phyloP scores from a whole-genome alignment of 1,284 basidiomycete genomes.

The Violaceomyces palustris region DNA sequence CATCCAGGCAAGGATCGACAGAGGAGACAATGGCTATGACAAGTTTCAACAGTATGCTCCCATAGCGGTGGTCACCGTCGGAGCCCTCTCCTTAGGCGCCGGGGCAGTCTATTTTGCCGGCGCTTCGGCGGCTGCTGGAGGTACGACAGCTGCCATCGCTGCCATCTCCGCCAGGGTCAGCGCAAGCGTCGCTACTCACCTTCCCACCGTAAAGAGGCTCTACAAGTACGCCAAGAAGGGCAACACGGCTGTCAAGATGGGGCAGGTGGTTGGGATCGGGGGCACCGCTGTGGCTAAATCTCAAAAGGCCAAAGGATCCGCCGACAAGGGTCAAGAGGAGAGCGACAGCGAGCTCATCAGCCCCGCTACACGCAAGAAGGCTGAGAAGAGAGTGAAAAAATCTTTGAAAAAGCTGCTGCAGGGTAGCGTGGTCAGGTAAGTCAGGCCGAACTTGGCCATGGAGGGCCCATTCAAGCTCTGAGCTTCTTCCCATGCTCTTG shows the following conservation, averaged over 20 bases:
- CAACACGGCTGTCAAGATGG: constrained; percentile 32
- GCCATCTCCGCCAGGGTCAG: constrained; percentile 24
- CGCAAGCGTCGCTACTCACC: constrained; percentile 24
- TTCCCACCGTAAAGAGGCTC: constrained; percentile 29
- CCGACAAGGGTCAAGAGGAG: neutral
- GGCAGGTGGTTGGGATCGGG: constrained; percentile 39
- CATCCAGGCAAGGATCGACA: constrained; percentile 35
- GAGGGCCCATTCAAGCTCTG: too few species aligned
- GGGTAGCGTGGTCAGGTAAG: constrained; percentile 30
- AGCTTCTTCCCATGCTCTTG: too few species aligned
- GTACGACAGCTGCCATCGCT: constrained; percentile 21
- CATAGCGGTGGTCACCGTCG: constrained; percentile 33
- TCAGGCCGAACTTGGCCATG: too few species aligned
- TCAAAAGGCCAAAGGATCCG: constrained; percentile 1
- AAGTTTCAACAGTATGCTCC: constrained; percentile 36
- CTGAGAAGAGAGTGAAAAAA: neutral
- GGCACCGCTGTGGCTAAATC: constrained; percentile 14
- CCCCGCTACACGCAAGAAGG: too few species aligned
- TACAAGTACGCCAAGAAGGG: constrained; percentile 36
- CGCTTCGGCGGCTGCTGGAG: constrained; percentile 28
- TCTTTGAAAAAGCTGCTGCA: constrained; percentile 28
- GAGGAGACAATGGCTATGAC: constrained; percentile 34
- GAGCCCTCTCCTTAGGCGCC: constrained; percentile 26
- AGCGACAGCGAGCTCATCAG: neutral
- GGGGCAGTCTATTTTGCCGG: constrained; percentile 42